Evolutionary conservation across 2,329 filamentous ascomycete species (phyloP).

Genomic region (Fusarium albidum): DNA sequence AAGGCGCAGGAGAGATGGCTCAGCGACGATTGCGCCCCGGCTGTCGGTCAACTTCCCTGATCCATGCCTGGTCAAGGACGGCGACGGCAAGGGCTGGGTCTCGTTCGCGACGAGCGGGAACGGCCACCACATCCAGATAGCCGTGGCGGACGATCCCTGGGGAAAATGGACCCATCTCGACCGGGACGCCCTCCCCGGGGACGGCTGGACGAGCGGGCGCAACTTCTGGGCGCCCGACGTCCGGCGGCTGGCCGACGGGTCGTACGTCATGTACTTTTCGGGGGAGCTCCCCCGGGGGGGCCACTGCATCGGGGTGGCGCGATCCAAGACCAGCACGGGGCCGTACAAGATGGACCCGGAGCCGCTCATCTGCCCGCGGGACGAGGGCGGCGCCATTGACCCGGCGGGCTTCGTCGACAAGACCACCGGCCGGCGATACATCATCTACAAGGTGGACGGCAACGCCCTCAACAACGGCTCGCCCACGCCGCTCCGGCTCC

Average conservation of each 20-base stretch:
- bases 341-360: slow-evolving; percentile 58
- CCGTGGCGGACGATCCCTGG: slow-evolving; percentile 56
- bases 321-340: slow-evolving; percentile 55
- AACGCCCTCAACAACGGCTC: slow-evolving; percentile 59
- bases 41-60: slow-evolving; percentile 59
- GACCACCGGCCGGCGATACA: slow-evolving; percentile 60
- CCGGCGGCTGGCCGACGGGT: slow-evolving; percentile 55
- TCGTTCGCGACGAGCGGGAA: slow-evolving; percentile 65
- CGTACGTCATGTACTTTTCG: slow-evolving; percentile 68
- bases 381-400: slow-evolving; percentile 69
- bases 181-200: slow-evolving; percentile 63
- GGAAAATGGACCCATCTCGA: slow-evolving; percentile 57
- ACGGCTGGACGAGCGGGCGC: slow-evolving; percentile 60
- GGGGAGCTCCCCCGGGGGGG: slow-evolving; percentile 52
- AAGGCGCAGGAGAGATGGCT: slow-evolving; percentile 21
- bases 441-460: slow-evolving; percentile 73
- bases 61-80: slow-evolving; percentile 58
- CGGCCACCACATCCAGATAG: slow-evolving; percentile 62
- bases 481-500: slow-evolving; percentile 65
- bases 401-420: slow-evolving; percentile 65
- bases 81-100: slow-evolving; percentile 61
- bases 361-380: slow-evolving; percentile 61
- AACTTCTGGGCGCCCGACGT: slow-evolving; percentile 72
- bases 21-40: slow-evolving; percentile 18
- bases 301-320: slow-evolving; percentile 68